Evolutionary conservation across 441 rosid genomes (phyloP), one percentile per base, ranked within the genome.

Genomic region (Pelargonium australe): DNA sequence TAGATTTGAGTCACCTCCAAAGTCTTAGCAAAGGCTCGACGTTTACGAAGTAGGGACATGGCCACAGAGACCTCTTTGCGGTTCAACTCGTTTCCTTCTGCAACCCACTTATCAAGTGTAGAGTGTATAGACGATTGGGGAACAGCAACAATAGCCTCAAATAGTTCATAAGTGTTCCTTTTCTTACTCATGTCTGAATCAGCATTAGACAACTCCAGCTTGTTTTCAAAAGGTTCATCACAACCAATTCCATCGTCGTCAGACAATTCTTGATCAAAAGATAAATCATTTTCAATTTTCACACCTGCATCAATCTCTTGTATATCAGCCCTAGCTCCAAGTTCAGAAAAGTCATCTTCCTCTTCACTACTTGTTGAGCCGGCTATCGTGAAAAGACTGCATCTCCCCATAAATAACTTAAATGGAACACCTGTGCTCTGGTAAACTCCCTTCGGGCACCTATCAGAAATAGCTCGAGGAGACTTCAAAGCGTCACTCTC

Each of bases 301-400:
- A 31, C 37, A 31, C 10, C 63, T 20, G 1, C 31, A 4, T 10
- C 23, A 7, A 28, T 58, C 63, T 19, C 63, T 58, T 58, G 13
- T 58, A 20, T 20, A 58, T 58, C 34, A 58, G 28, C 63, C 20
- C 63, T 58, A 58, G 63, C 63, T 7, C 63, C 63, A 58, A 58
- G 31, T 58, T 58, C 63, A 58, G 11, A 58, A 58, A 10, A 58
- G 13, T 13, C n/a, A 58, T 58, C 63, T 57, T 17, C 62, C 12
- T 57, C 28, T 57, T 13, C 13, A 58, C 13, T 20, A 58, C 31
- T 58, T 20, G 9, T 58, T 19, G 31, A 8, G 11, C 28, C 28
- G 10, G 63, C 31, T 58, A 9, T 31, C 5, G 63, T 58, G 63
- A 34, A 58, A 58, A 20, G 13, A 20, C 63, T 58, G 63, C 63